Evolutionary conservation across 1,284 basidiomycete species (phyloP), one percentile per base, ranked within the genome.

Genomic region (Athelia sp.): DNA sequence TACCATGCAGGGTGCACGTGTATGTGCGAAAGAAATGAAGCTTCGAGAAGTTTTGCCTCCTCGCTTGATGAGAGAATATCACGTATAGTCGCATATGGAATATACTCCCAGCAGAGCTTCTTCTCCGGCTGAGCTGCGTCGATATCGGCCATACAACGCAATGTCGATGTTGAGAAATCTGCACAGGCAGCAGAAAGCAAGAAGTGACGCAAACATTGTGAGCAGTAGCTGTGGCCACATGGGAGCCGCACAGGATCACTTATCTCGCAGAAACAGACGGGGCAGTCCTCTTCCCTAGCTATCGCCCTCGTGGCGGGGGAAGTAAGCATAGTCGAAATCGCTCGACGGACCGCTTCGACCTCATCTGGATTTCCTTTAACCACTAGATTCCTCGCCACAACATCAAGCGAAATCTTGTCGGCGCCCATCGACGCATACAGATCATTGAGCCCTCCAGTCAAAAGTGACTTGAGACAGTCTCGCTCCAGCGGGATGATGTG

Each of bases 221-320:
- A 64, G 62, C 79, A 81, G 58, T 80, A 81, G 32, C 56, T 53
- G 58, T 82, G 79, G 13, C 66, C 65, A 57, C 79, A 81, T 21
- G 62, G 58, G 50, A 81, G 58, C 43, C 57, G 57, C 49, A 75
- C 54, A 4, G 70, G 64, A 32, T 71, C 60, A 15, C 62, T 58
- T 22, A 70, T 58, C 23, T 61, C 58, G 51, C 70, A 68, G 47
- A 71, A 66, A 54, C 72, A 76, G 34, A 78, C 64, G 3, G 70
- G 71, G 52, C 76, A 80, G 11, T 36, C 36, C 36, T 40, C 32
- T 17, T 54, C 52, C 43, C 38, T 6, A 14, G 35, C 50, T 32
- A n/a, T 24, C 22, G 47, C 50, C 14, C 18, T 38, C 19, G 47
- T 8, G n/a, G 4, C 15, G 21, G 50, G 35, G 17, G 46, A 40